Percentiles rank a stretch among this genome's conserved stretches.
Conservation (phyloP, 1,284 basidiomycete species). For the Rhodotorula sp. region DNA sequence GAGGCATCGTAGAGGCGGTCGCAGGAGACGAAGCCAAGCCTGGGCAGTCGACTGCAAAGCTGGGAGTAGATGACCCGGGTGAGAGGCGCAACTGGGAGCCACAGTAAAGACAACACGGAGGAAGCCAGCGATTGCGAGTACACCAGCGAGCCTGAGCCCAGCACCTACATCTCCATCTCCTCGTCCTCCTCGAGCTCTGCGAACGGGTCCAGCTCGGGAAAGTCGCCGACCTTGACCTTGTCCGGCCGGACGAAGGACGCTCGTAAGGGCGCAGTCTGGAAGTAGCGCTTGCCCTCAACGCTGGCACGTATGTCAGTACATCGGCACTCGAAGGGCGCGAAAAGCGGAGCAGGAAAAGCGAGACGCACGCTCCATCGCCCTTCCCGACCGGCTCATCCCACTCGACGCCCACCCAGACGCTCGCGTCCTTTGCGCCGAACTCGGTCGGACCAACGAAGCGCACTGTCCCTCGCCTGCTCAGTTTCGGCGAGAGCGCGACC, state of each 20-base stretch:
- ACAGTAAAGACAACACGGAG: neutral
- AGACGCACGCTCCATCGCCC: constrained; percentile 85
- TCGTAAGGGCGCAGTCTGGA: constrained; percentile 71
- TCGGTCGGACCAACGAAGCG: constrained; percentile 78
- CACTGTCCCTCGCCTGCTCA: constrained; percentile 78
- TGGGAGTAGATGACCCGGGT: no score
- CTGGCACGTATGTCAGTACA: constrained; percentile 55
- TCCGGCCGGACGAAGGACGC: constrained; percentile 88
- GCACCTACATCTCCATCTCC: constrained; percentile 60
- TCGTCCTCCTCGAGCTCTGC: constrained; percentile 63
- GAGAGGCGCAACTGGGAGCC: no score
- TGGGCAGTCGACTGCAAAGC: no score
- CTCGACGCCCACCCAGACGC: constrained; percentile 86
- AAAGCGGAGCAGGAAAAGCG: neutral
- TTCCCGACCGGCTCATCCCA: constrained; percentile 96
- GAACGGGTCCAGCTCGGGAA: constrained; percentile 72
- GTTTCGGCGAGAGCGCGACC: constrained; percentile 62
- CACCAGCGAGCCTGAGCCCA: no score
- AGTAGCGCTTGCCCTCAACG: constrained; percentile 82
- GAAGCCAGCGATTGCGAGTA: neutral
- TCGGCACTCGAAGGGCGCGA: neutral
- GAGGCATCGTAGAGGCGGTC: no score
- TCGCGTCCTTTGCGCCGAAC: constrained; percentile 61
- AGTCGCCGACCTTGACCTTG: constrained; percentile 81
- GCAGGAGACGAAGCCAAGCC: no score